Evolutionary conservation across 257 asterid species (phyloP).

Genomic region (Penstemon barbatus): DNA sequence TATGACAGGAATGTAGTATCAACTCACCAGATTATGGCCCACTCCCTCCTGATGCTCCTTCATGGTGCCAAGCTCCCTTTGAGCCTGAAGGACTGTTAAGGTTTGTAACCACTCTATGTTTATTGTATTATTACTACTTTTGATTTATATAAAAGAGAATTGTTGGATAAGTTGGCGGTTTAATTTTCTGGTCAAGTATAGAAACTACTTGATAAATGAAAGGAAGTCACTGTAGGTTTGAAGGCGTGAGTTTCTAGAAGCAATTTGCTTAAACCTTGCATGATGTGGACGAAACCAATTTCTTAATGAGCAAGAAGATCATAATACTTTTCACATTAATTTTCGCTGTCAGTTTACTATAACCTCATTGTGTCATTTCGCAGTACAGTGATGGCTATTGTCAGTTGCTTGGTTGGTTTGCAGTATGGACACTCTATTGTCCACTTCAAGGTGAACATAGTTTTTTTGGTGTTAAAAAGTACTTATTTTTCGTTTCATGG

Average conservation of each 20-base stretch:
- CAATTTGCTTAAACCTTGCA: background rate
- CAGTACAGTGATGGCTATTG: constrained; percentile 70
- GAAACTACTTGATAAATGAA: background rate
- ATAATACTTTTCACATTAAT: background rate
- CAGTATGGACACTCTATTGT: constrained; percentile 63
- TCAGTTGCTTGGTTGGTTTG: constrained; percentile 59
- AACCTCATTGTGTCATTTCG: constrained; percentile 35
- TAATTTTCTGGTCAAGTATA: background rate
- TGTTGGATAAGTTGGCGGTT: background rate
- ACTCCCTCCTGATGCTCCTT: constrained; percentile 65
- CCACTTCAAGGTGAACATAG: constrained; percentile 58
- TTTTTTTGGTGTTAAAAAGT: background rate
- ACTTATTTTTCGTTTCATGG: background rate
- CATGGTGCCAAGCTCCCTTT: constrained; percentile 78
- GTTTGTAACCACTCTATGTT: constrained; percentile 35
- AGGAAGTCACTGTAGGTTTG: background rate
- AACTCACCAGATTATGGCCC: constrained; percentile 79
- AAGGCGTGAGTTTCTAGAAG: background rate
- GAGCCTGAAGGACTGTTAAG: constrained; percentile 80
- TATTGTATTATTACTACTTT: constrained; percentile 2
- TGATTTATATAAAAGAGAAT: background rate
- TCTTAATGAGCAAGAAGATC: background rate
- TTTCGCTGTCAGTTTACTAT: constrained; percentile 9
- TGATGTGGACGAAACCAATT: background rate
- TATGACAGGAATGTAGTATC: constrained; percentile 59